Base-by-base conservation (phyloP, 805 yeast genomes). In the Ogataea thermomethanolica region DNA sequence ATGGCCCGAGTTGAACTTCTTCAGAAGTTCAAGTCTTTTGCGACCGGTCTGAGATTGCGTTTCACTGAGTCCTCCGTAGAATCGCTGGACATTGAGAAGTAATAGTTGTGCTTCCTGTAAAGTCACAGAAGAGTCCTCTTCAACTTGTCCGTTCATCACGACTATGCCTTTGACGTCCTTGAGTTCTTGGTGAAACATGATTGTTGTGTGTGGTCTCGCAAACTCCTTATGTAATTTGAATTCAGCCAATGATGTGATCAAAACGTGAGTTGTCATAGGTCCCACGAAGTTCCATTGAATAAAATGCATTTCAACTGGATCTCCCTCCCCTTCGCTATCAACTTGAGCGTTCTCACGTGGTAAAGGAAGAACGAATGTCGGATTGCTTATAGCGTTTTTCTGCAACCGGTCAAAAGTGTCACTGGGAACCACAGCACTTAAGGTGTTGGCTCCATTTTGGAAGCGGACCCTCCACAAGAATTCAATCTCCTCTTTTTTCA, bases 261-360 rank as follows among this genome's bases (percentile, higher is more conserved):
- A 74, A 58, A 95, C 87, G 65, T 93, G 96, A 1, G 86, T 71
- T 2, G 97, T 90, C 29, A 78, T 53, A 11, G 85, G 81, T 1
- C 91, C 95, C 10, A 84, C 90, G 59, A 88, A 86, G 13, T 79
- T 72, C 99, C 99, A 93, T 65, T 93, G 98, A 15, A 90, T 78
- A 59, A 84, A 88, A 58, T 93, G 97, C 65, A 93, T 73, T 64
- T 93, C 99, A 55, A 43, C 79, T 30, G 65, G 65, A 3, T 63
- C 61, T 11, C 56, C 62, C 1, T 49, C 51, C 7, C 62, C 51
- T 3, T 29, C 42, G 3, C 35, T 35, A 4, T 70, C 74, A 5
- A 61, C 58, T 10, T 65, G 71, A 10, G 66, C 68, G 26, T 67
- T 66, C 13, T 69, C 78, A 51, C 81, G 78, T 5, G 97, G 96